Base-by-base conservation (phyloP, 169 alveolate species). In the Eimeria falciformis region DNA sequence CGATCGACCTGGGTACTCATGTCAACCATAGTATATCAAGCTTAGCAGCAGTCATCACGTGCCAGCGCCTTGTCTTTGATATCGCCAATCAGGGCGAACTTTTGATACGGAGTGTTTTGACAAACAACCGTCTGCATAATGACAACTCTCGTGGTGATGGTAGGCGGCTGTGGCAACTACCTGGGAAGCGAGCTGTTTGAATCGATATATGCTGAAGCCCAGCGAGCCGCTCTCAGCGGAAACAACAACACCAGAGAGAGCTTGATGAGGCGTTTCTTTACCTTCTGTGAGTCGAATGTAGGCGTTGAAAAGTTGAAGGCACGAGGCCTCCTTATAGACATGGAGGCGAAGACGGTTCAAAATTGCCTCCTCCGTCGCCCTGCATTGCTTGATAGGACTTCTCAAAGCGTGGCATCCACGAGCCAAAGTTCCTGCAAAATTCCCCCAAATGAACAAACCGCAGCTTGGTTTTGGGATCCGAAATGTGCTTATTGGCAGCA, bases 271-370 rank as follows among this genome's bases (percentile, higher is more conserved):
- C 73, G 77, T 29, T 81, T 81, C 40, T 81, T 81, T 65, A 81
- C 62, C 43, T 27, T 18, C 27, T 46, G 40, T 37, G 4, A 53
- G 29, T 45, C 23, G 23, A 12, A 27, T 33, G 75, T 12, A 27
- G 23, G 62, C 55, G 90, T 55, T 25, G 27, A 1, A 23, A 5
- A 17, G 33, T 56, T 55, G 45, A 55, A 81, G 50, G 77, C 90
- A 21, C 55, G 90, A 14, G 21, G 90, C 77, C 75, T 81, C 77
- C 90, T 81, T 17, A 56, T 81, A 7, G 90, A 81, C 50, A 81
- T 81, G 90, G 90, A 81, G 68, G 90, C 90, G 27, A 81, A 81
- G 62, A n/a, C 90, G 23, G 90, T 81, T 25, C 90, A 81, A 33
- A 81, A 56, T 40, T 81, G 90, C 56, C 90, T 81, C 25, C 77